Evolutionary conservation across 805 yeast genomes (phyloP), one percentile per base, ranked within the genome.

Genomic region (Metschnikowia matae): DNA sequence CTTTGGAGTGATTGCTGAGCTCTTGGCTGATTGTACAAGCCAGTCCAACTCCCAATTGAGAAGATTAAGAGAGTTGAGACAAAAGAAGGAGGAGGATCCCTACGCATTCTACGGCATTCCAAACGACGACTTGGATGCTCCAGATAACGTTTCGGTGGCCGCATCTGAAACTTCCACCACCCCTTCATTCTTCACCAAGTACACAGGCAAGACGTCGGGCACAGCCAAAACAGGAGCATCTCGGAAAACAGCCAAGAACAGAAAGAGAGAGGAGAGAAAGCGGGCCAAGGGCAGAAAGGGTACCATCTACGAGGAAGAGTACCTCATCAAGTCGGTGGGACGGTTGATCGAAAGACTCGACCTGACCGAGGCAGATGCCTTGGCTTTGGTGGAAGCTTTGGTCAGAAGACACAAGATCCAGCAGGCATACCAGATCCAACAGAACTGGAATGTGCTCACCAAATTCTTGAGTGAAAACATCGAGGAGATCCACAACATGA

Each of bases 171-270:
- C 96, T 0, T 89, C 97, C 0, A 88, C 96, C 0, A 86, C 88
- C 29, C 95, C 92, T 36, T 90, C 98, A 0, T 89, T 91, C 66
- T 88, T 89, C 71, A 94, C 99, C 0, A 80, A 96, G 64, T 94
- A 94, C 67, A 94, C 99, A 0, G 99, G 98, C 55, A 91, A 92
- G 68, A 91, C 98, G 1, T 77, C 86, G 1, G 96, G 96, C 21
- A 94, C 99, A 2, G 98, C 98, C 3, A 87, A 87, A 63, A 94
- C 99, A 0, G 97, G 98, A 29, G 97, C 94, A 2, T 85, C 97
- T 0, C 81, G 99, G 67, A 80, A 86, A 62, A 91, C 99, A 0
- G 80, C 95, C 6, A 94, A 94, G 71, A 94, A 94, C 68, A 82
- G 84, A 57, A 87, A 96, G 66, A 82, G 99, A 57, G 97, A 92